Evolutionary conservation across 2,329 filamentous ascomycete species (phyloP).

Genomic region (Aspergillus uvarum): DNA sequence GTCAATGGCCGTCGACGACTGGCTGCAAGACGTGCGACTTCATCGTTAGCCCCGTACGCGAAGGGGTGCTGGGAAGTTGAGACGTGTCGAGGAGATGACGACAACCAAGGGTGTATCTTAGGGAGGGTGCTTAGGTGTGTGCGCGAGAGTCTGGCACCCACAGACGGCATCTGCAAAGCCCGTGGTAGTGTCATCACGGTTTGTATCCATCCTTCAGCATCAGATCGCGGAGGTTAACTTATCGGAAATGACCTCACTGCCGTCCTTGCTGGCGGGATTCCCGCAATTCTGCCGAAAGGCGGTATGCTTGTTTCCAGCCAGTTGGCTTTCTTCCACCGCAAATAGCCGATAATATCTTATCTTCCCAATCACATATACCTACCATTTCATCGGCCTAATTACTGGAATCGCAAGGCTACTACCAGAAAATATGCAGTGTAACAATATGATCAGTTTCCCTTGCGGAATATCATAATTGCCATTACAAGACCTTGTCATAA

Average conservation of each 20-base stretch:
- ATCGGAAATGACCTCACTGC: conserved; percentile 4
- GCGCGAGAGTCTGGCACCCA: conserved; percentile 10
- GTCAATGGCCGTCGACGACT: conserved; percentile 78
- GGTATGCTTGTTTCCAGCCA: not conserved
- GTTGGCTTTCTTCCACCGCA: not conserved
- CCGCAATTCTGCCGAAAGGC: not conserved
- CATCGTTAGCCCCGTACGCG: conserved; percentile 64
- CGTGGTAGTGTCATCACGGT: conserved; percentile 24
- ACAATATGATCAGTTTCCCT: no score
- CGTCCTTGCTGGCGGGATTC: not conserved
- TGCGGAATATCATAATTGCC: no score
- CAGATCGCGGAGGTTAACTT: not conserved
- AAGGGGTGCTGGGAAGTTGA: conserved; percentile 49
- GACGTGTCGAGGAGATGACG: conserved; percentile 19
- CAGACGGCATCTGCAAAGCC: conserved; percentile 13
- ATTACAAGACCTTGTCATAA: no score
- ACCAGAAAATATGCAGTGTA: not conserved
- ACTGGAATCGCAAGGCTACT: not conserved
- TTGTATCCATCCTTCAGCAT: conserved; percentile 21
- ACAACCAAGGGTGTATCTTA: conserved; percentile 20
- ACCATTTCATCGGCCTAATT: not conserved
- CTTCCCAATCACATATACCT: not conserved
- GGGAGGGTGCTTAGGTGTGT: not conserved
- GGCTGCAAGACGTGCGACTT: conserved; percentile 75
- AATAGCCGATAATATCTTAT: not conserved